phyloP scores from a whole-genome alignment of 1,284 basidiomycete genomes.

The Sanguinoderma infundibulare region DNA sequence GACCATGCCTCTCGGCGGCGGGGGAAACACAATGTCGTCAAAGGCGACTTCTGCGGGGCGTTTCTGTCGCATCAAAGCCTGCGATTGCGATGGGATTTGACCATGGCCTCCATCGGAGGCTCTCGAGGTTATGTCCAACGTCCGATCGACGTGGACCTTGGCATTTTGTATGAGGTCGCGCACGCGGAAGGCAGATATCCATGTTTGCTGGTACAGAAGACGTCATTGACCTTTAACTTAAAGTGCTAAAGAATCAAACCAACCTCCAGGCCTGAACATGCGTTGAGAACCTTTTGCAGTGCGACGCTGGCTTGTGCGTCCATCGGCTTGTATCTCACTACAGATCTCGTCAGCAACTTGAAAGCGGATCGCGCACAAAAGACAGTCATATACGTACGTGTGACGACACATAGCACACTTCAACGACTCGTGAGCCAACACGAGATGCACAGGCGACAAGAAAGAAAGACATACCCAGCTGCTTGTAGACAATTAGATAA shows the following conservation, averaged over 20 bases:
- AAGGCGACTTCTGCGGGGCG: conserved; percentile 17
- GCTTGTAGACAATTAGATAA: conserved; percentile 75
- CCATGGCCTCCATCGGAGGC: background rate
- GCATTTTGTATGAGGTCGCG: conserved; percentile 76
- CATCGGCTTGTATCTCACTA: conserved; percentile 71
- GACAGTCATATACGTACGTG: conserved; percentile 47
- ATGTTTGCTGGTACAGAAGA: conserved; percentile 45
- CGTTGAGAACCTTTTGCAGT: conserved; percentile 68
- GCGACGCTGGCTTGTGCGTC: conserved; percentile 70
- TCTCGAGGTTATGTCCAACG: background rate
- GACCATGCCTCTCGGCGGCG: background rate
- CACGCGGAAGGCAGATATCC: conserved; percentile 76
- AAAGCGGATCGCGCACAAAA: background rate
- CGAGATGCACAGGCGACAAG: conserved; percentile 3
- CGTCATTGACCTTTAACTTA: conserved; percentile 12
- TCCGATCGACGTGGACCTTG: conserved; percentile 57
- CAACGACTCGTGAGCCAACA: conserved; percentile 1
- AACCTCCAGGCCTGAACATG: conserved; percentile 76
- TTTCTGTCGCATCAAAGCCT: conserved; percentile 9
- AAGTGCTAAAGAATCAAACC: conserved; percentile 16
- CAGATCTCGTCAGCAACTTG: conserved; percentile 12
- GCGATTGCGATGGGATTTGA: background rate
- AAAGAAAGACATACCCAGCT: conserved; percentile 61
- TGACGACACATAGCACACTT: conserved; percentile 79
- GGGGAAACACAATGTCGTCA: conserved; percentile 5